Evolutionary conservation across 2,329 filamentous ascomycete species (phyloP).

Genomic region (Fusarium sp.): DNA sequence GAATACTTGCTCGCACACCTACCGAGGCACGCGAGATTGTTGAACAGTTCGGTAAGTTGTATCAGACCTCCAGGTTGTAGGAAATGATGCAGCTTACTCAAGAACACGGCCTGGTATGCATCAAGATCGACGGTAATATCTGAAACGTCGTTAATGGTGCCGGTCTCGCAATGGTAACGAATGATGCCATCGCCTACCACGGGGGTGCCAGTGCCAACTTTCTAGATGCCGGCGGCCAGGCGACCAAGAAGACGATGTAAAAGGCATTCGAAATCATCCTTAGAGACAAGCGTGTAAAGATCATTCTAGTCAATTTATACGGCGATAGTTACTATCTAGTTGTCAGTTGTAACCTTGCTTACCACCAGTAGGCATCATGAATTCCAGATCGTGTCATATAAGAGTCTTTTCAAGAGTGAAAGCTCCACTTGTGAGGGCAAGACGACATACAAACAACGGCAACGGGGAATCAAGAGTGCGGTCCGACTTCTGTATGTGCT

Average conservation of each 20-base stretch:
- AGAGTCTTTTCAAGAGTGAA: too few species aligned
- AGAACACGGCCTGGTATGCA: constrained; percentile 8
- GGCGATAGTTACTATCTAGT: constrained; percentile 2
- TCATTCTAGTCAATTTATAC: constrained; percentile 15
- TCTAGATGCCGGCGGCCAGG: constrained; percentile 13
- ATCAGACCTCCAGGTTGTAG: neutral
- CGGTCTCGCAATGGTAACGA: constrained; percentile 18
- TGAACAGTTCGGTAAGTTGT: neutral
- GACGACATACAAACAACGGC: too few species aligned
- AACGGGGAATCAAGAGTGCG: too few species aligned
- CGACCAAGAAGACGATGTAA: constrained; percentile 11
- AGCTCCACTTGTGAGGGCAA: too few species aligned
- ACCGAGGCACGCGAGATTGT: neutral
- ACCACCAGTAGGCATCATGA: too few species aligned
- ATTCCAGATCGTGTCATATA: too few species aligned
- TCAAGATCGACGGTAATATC: constrained; percentile 18
- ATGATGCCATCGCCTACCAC: constrained; percentile 12
- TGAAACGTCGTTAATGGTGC: constrained; percentile 16
- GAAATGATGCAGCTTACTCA: constrained; percentile 3
- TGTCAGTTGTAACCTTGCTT: too few species aligned
- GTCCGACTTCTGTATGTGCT: too few species aligned
- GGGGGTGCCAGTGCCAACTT: constrained; percentile 12
- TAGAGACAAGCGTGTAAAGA: neutral
- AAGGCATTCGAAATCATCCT: constrained; percentile 25
- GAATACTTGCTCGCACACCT: neutral